Evolutionary conservation across 2,329 filamentous ascomycete genomes (phyloP).

Genomic region (Podosphaera xanthii): DNA sequence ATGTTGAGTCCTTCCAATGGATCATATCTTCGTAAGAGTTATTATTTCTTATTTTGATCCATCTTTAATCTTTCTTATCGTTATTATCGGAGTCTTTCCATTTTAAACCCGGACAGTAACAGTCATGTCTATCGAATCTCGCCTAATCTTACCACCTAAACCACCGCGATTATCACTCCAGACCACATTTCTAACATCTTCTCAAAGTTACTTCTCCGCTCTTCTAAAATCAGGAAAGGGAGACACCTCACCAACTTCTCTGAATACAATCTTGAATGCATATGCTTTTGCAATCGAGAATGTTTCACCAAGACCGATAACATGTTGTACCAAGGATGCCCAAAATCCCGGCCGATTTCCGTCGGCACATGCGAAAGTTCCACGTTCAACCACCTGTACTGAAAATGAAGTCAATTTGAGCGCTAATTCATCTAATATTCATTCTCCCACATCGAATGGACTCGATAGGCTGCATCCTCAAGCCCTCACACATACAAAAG

Average conservation of each 20-base stretch:
- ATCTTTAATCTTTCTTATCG: too few species aligned
- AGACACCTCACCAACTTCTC: constrained; percentile 35
- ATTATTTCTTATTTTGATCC: too few species aligned
- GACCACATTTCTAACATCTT: constrained; percentile 24
- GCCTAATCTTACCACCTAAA: constrained; percentile 13
- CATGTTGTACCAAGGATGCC: constrained; percentile 13
- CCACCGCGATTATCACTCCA: constrained; percentile 32
- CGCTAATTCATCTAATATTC: constrained; percentile 13
- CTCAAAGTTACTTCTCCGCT: constrained; percentile 21
- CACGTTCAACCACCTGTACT: constrained; percentile 10
- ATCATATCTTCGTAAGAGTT: too few species aligned
- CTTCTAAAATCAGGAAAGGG: constrained; percentile 24
- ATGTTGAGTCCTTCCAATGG: too few species aligned
- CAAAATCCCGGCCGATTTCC: constrained; percentile 16
- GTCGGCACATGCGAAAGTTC: constrained; percentile 15
- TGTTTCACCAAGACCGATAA: constrained; percentile 24
- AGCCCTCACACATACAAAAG: constrained; percentile 12
- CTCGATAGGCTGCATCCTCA: constrained; percentile 8
- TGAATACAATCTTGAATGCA: constrained; percentile 43
- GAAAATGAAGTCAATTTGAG: constrained; percentile 4
- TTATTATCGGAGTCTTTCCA: too few species aligned
- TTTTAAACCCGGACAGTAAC: constrained; percentile 4
- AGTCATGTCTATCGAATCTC: constrained; percentile 11
- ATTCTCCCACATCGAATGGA: constrained; percentile 16
- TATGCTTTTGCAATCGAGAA: constrained; percentile 40